These are phyloP conservation scores for Leccinum subgranulosum DNA, from an alignment of 768 basidiomycete genomes.

Conservation along the genomic window DNA sequence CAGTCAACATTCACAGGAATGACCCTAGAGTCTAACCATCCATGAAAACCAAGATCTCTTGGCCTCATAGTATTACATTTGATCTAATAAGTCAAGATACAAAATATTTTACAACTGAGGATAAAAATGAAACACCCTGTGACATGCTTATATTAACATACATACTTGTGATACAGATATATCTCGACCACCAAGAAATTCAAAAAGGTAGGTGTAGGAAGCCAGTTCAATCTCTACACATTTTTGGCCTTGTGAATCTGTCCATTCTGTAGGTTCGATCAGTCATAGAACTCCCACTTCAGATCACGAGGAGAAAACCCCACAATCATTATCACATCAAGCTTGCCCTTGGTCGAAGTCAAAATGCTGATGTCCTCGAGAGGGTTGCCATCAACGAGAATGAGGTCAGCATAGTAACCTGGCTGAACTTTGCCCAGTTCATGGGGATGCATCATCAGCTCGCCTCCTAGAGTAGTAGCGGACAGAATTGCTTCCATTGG, in stretches of 20 bases:
- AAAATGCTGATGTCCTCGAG: conserved; percentile 34
- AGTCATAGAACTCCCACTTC: background rate
- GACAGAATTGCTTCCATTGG: conserved; percentile 38
- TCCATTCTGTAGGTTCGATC: conserved; percentile 18
- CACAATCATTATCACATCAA: conserved; percentile 36
- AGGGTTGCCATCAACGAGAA: conserved; percentile 36
- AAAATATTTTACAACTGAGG: too few relatives aligned
- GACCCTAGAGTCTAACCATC: background rate
- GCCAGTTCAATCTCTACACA: background rate
- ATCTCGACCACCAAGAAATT: background rate
- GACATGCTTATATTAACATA: background rate
- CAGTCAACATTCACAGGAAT: too few relatives aligned
- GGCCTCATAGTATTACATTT: background rate
- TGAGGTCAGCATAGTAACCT: conserved; percentile 36
- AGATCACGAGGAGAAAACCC: background rate
- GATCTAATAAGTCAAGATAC: background rate
- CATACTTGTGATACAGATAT: too few relatives aligned
- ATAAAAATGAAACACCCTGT: background rate
- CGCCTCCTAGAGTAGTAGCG: conserved; percentile 35
- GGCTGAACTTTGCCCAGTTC: conserved; percentile 37
- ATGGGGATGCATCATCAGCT: conserved; percentile 34
- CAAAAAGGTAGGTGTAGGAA: background rate
- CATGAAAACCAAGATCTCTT: background rate
- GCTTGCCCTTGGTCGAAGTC: conserved; percentile 28
- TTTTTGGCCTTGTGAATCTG: conserved; percentile 21